Percentiles rank a stretch among this genome's conserved stretches.
Conservation (phyloP, 164 flowering plant genomes). For the Stephania yunnanensis region DNA sequence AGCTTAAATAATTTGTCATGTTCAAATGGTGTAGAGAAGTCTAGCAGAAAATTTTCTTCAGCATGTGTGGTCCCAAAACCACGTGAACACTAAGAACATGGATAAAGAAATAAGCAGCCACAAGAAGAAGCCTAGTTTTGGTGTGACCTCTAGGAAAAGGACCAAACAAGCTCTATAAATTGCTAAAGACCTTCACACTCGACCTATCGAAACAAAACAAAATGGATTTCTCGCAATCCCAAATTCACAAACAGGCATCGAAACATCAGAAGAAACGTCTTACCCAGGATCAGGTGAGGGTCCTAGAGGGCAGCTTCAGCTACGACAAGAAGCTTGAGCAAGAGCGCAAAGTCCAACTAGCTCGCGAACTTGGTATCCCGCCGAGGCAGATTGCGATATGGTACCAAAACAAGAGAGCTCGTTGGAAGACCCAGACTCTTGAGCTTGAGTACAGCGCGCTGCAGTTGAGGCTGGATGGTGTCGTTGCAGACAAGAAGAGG, state of each 20-base stretch:
- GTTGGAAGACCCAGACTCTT: conserved; percentile 30
- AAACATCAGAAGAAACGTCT: conserved; percentile 32
- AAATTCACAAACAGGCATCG: conserved; percentile 15
- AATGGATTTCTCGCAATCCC: conserved; percentile 21
- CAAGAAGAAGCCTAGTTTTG: not conserved
- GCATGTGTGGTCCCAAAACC: conserved; percentile 17
- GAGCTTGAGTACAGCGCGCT: conserved; percentile 29
- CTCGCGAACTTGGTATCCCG: conserved; percentile 25
- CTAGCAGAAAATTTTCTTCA: not conserved
- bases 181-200: not conserved
- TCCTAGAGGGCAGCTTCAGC: conserved; percentile 32
- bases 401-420: conserved; percentile 41
- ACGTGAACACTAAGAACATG: conserved; percentile 19
- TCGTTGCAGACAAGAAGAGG: conserved; percentile 28
- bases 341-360: conserved; percentile 29
- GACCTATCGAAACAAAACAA: not conserved
- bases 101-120: conserved; percentile 13
- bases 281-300: conserved; percentile 25
- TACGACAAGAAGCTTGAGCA: conserved; percentile 30
- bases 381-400: conserved; percentile 38
- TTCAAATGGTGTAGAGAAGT: no score
- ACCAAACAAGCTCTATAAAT: conserved; percentile 1
- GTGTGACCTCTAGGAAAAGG: conserved; percentile 6
- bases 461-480: conserved; percentile 27
- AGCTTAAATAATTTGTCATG: no score